phyloP scores from a whole-genome alignment of 345 rosid genomes.

The Brassica juncea region DNA sequence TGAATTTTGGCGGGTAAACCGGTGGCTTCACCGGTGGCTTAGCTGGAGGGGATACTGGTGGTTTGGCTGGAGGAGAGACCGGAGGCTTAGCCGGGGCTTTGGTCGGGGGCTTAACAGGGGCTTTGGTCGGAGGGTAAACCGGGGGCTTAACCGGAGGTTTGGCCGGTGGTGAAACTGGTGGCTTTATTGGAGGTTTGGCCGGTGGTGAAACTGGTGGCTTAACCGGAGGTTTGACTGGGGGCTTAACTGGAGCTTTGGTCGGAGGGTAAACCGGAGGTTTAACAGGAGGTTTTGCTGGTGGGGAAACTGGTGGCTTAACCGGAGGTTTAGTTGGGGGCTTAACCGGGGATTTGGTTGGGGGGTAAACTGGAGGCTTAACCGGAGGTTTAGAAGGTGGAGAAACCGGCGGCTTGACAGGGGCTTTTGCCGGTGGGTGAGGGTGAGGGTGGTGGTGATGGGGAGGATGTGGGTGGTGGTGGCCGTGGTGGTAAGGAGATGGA shows the following conservation, averaged over 20 bases:
- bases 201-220: constrained; percentile 30
- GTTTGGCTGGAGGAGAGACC: constrained; percentile 35
- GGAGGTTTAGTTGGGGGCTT: constrained; percentile 44
- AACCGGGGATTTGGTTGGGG: constrained; percentile 39
- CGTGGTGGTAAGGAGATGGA: constrained; percentile 47
- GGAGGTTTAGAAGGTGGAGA: constrained; percentile 41
- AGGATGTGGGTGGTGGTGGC: constrained; percentile 46
- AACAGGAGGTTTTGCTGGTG: constrained; percentile 34
- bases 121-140: constrained; percentile 32
- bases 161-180: constrained; percentile 39
- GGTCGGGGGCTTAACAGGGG: constrained; percentile 36
- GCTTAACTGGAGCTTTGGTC: constrained; percentile 31
- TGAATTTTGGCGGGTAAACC: constrained; percentile 43
- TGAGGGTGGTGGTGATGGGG: constrained; percentile 44
- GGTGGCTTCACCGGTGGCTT: constrained; percentile 43
- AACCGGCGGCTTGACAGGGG: constrained; percentile 38
- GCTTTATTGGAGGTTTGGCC: constrained; percentile 37
- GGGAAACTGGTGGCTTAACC: constrained; percentile 24
- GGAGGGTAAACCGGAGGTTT: constrained; percentile 40
- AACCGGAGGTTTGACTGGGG: constrained; percentile 39
- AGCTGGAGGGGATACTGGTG: constrained; percentile 46
- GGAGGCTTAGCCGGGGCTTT: constrained; percentile 40
- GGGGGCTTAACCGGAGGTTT: constrained; percentile 43
- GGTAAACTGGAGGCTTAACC: constrained; percentile 41
- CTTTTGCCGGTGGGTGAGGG: constrained; percentile 21